A percentile compares a stretch with the other conserved stretches of the same genome.
These are phyloP conservation scores for Cucurbita maxima DNA, from an alignment of 306 rosid genomes.

Conservation along the genomic window DNA sequence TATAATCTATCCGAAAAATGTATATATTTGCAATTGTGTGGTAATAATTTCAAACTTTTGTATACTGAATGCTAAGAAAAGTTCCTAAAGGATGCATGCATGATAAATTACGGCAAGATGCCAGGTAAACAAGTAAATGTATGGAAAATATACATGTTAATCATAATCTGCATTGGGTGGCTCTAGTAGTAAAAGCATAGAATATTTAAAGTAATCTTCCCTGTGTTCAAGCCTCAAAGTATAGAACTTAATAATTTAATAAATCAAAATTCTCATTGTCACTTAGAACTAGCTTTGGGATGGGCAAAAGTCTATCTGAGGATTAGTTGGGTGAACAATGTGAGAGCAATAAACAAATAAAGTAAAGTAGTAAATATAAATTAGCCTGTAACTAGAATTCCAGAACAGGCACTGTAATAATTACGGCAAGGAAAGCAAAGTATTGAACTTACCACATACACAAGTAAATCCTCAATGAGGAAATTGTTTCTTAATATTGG, in stretches of 20 bases:
- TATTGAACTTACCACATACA: conserved; percentile 18
- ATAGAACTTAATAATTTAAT: not conserved
- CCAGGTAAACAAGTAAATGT: not conserved
- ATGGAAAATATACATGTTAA: not conserved
- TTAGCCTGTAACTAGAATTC: not conserved
- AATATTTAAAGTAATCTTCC: not conserved
- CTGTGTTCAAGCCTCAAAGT: not conserved
- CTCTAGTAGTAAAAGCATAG: not conserved
- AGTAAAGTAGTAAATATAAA: not conserved
- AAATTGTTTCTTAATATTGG: conserved; percentile 18
- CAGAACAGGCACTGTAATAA: not conserved
- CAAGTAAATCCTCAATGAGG: conserved; percentile 6
- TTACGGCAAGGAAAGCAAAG: not conserved
- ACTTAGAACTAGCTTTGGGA: not conserved
- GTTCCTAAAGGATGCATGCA: not conserved
- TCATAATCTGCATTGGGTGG: not conserved
- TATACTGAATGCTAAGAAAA: not conserved
- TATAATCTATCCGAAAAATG: not conserved
- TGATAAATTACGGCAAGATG: not conserved
- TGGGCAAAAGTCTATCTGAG: not conserved
- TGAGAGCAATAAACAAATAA: not conserved
- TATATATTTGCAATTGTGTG: not conserved
- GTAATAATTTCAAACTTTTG: not conserved
- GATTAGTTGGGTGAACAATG: not conserved
- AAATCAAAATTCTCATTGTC: not conserved